Evolutionary conservation across 1,139 yeast species (phyloP), one percentile per base, ranked within the genome.

Genomic region (Nakaseomyces kungkrabaensis): DNA sequence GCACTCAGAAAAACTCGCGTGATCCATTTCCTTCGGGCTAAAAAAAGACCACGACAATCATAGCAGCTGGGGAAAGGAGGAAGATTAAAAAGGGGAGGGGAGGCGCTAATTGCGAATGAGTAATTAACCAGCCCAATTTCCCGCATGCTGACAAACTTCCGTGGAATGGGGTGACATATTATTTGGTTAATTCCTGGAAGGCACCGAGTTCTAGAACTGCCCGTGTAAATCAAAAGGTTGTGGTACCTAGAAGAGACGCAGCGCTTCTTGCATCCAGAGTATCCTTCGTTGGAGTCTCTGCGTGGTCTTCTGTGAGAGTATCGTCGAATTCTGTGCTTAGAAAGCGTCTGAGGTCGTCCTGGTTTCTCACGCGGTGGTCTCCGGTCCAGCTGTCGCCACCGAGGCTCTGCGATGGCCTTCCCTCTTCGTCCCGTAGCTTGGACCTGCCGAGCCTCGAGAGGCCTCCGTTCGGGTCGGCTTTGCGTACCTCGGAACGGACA

Each of bases 391-490:
- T 74, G 56, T 54, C 59, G 10, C 57, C 57, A 13, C 48, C 48
- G 5, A 45, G 27, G 13, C 54, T 50, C 31, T 54, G 57, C 5
- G 59, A 55, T 3, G 22, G 11, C 37, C 37, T 17, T 48, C 43
- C 7, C 78, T 82, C 7, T 89, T 89, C 22, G 69, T 70, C 54
- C 37, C 97, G 72, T 8, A 34, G 3, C n/a, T 34, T 10, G n/a
- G 37, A 5, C 6, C 37, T 8, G 32, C 96, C 96, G 37, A 92
- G 72, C 53, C 97, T 71, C 26, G 95, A 79, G 37, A 92, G 75
- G 0, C 97, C 94, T 47, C 97, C 89, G 52, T 77, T 72, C 50
- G 80, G 76, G 70, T 90, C 95, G 37, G 84, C 86, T 40, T 83
- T 76, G 57, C 97, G 72, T 41, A 87, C 79, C 60, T 85, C 95